Percentiles rank a stretch among this genome's conserved stretches.
Conservation (phyloP, 2,329 filamentous ascomycete species). For the Biscogniauxia marginata region DNA sequence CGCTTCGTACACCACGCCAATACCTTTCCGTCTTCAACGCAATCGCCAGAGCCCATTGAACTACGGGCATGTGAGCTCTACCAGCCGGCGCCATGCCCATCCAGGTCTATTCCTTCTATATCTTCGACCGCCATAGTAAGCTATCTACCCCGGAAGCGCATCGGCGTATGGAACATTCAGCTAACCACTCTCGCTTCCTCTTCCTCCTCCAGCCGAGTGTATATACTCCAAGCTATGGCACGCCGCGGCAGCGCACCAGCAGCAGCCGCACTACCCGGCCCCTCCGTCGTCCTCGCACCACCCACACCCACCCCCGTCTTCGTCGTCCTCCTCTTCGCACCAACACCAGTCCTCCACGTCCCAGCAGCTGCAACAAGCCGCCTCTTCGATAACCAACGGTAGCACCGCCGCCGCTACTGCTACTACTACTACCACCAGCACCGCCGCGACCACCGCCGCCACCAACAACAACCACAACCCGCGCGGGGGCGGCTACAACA, state of each 20-base stretch:
- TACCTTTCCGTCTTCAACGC: neutral
- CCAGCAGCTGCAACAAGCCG: neutral
- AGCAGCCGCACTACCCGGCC: neutral
- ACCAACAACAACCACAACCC: constrained; percentile 1
- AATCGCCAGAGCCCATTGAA: neutral
- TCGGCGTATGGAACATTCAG: neutral
- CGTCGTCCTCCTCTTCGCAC: neutral
- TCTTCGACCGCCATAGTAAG: constrained; percentile 97
- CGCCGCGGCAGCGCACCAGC: neutral
- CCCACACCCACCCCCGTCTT: neutral
- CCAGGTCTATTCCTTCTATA: constrained; percentile 91
- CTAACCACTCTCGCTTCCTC: neutral
- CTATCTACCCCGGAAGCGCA: constrained; percentile 8
- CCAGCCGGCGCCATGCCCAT: constrained; percentile 61
- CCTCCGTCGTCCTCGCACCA: neutral
- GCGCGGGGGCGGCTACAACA: constrained; percentile 9
- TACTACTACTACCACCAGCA: constrained; percentile 48
- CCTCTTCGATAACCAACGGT: constrained; percentile 4
- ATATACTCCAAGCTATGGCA: neutral
- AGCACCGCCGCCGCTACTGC: constrained; percentile 8
- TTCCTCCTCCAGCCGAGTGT: neutral
- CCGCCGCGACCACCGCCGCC: constrained; percentile 19
- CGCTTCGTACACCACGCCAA: no score
- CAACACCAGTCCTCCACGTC: neutral
- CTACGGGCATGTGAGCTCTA: constrained; percentile 28